Conservation (phyloP, 805 yeast genomes). For the Candida sphagnicola region DNA sequence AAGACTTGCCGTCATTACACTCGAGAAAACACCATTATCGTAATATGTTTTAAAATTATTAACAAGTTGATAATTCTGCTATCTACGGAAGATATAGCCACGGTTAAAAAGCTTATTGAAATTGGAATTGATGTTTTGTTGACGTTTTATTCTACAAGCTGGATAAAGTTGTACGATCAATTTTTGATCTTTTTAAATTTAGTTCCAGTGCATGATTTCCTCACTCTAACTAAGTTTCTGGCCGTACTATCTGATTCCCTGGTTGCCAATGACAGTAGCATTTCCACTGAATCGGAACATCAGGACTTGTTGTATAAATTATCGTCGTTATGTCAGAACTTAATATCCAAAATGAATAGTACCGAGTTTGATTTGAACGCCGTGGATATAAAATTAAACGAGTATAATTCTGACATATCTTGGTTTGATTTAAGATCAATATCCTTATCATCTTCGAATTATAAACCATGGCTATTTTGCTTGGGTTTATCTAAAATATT, state of each 20-base stretch:
- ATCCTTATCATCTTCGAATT: conserved; percentile 13
- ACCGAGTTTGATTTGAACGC: conserved; percentile 6
- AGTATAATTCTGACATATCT: conserved; percentile 3
- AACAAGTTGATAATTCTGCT: conserved; percentile 43
- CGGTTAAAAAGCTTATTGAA: conserved; percentile 34
- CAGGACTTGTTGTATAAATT: conserved; percentile 14
- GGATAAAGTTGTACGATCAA: conserved; percentile 41
- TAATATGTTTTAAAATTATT: conserved; percentile 34
- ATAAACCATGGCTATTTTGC: conserved; percentile 39
- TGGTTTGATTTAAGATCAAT: conserved; percentile 26
- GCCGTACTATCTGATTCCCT: no score
- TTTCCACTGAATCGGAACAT: conserved; percentile 11
- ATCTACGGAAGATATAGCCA: conserved; percentile 35
- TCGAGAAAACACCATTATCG: conserved; percentile 21
- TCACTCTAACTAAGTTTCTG: conserved; percentile 20
- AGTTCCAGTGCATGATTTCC: conserved; percentile 33
- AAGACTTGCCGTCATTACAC: conserved; percentile 12
- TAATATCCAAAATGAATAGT: conserved; percentile 13
- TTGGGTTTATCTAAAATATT: conserved; percentile 32
- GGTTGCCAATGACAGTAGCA: conserved; percentile 25
- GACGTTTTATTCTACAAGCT: conserved; percentile 36
- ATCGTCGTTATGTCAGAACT: conserved; percentile 19
- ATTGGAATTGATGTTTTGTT: conserved; percentile 35
- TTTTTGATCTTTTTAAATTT: conserved; percentile 43
- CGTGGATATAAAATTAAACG: conserved; percentile 6